These are phyloP conservation scores for Dissophora globulifera DNA, from an alignment of 192 early-diverging fungal species.

Conservation along the genomic window DNA sequence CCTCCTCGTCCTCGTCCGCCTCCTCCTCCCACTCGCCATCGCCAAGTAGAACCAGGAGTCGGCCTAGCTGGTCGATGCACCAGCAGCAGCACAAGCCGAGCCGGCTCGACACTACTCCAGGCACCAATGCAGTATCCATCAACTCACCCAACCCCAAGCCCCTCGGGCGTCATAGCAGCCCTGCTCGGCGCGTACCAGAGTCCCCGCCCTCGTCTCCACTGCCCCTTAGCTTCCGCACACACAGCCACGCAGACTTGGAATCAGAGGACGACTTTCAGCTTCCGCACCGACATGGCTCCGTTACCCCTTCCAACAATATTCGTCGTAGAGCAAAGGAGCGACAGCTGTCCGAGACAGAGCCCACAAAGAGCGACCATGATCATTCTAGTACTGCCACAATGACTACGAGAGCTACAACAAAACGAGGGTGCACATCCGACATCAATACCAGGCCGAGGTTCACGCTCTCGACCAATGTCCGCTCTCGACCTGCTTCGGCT, in stretches of 20 bases:
- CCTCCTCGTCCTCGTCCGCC: conserved; percentile 8
- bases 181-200: not conserved
- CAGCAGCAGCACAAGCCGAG: not conserved
- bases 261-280: not conserved
- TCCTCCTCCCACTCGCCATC: not conserved
- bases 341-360: too few relatives aligned
- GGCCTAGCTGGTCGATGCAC: conserved; percentile 3
- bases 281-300: too few relatives aligned
- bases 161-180: not conserved
- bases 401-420: not conserved
- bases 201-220: conserved; percentile 28
- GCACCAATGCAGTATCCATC: not conserved
- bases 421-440: too few relatives aligned
- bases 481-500: conserved; percentile 5
- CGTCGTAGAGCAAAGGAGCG: too few relatives aligned
- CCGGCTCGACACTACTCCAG: not conserved
- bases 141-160: not conserved
- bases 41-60: too few relatives aligned
- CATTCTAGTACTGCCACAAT: too few relatives aligned
- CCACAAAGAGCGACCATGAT: too few relatives aligned
- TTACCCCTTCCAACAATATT: too few relatives aligned
- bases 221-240: conserved; percentile 12
- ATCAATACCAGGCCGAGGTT: conserved; percentile 12
- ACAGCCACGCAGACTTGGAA: not conserved
- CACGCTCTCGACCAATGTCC: conserved; percentile 12